phyloP scores from a whole-genome alignment of 169 alveolate species.

The Cryptosporidium bovis region DNA sequence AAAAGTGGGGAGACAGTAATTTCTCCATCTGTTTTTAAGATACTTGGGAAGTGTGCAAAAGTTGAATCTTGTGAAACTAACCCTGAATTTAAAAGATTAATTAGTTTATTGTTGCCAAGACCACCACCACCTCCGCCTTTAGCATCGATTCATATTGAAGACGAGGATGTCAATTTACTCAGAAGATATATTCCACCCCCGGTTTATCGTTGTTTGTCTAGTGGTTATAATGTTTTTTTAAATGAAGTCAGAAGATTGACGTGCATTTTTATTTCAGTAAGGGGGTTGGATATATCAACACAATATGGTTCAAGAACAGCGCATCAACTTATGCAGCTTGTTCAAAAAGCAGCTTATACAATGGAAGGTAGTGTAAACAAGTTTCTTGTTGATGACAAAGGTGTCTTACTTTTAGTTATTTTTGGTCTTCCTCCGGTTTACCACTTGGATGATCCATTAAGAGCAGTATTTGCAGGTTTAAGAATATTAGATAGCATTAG shows the following conservation, averaged over 20 bases:
- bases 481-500: conserved; percentile 80
- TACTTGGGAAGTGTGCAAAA: conserved; percentile 50
- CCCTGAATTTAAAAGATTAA: conserved; percentile 68
- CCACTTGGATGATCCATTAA: conserved; percentile 85
- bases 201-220: conserved; percentile 79
- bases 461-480: conserved; percentile 83
- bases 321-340: conserved; percentile 77
- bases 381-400: conserved; percentile 86
- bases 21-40: conserved; percentile 77
- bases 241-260: conserved; percentile 85
- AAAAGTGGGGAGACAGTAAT: conserved; percentile 84
- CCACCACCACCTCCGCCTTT: conserved; percentile 75
- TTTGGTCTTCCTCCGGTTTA: conserved; percentile 88
- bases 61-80: conserved; percentile 73
- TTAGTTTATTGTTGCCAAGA: conserved; percentile 28
- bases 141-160: conserved; percentile 73
- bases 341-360: conserved; percentile 78
- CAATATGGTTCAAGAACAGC: conserved; percentile 77
- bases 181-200: conserved; percentile 83
- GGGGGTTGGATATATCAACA: conserved; percentile 80
- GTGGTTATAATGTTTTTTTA: conserved; percentile 82
- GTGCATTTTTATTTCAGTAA: conserved; percentile 82
- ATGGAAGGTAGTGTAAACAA: conserved; percentile 85
- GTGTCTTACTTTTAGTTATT: conserved; percentile 81
- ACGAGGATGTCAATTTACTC: conserved; percentile 75